Evolutionary conservation across 176 grass and related monocot genomes (phyloP).

Genomic region (Musa troglodytarum): DNA sequence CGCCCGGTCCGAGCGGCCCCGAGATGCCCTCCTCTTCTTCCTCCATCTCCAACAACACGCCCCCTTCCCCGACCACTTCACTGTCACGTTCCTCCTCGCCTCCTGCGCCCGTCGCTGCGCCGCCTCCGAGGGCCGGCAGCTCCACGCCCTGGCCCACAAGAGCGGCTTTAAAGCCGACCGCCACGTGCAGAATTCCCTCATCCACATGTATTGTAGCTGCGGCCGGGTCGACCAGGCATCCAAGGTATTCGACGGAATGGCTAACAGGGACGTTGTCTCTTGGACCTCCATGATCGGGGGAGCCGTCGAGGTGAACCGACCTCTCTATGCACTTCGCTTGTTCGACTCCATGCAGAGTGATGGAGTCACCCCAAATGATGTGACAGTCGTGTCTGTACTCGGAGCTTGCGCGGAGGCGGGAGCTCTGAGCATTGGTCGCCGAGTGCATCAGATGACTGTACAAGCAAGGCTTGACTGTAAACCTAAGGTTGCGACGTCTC

Average conservation of each 20-base stretch:
- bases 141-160: conserved; percentile 4
- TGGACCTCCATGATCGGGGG: conserved; percentile 12
- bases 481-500: conserved; percentile 5
- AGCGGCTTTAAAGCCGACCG: background rate
- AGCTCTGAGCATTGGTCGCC: background rate
- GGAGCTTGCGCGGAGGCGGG: conserved; percentile 8
- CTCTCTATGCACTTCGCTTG: background rate
- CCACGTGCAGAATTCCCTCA: conserved; percentile 7
- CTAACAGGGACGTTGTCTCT: conserved; percentile 8
- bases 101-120: conserved; percentile 6
- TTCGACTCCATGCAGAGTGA: conserved; percentile 3
- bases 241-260: conserved; percentile 10
- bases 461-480: conserved; percentile 8
- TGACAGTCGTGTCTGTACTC: conserved; percentile 5
- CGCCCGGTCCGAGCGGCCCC: background rate
- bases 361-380: conserved; percentile 5
- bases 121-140: conserved; percentile 2
- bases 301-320: background rate
- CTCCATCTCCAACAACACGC: background rate
- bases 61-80: background rate
- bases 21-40: conserved; percentile 9
- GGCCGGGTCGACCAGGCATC: background rate
- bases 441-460: conserved; percentile 6
- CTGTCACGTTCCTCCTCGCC: conserved; percentile 5
- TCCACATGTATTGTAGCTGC: conserved; percentile 10